Conservation (phyloP, 176 grass and related monocot genomes). For the Echinochloa phyllopogon region DNA sequence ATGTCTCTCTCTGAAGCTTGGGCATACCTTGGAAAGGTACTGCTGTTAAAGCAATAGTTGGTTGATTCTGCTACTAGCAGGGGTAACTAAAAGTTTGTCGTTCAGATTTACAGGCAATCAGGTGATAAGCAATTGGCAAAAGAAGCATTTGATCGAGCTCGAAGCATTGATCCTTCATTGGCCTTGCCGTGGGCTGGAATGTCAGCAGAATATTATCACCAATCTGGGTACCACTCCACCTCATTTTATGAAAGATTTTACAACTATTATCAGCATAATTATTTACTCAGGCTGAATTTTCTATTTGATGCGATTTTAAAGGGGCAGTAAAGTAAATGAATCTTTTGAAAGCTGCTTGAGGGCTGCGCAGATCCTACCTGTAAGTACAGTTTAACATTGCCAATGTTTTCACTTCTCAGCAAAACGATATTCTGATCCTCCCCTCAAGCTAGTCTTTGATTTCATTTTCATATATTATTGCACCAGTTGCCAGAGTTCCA, state of each 20-base stretch:
- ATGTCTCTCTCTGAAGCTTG: constrained; percentile 81
- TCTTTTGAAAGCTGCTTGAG: constrained; percentile 90
- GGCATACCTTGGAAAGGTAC: constrained; percentile 95
- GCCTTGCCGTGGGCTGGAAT: constrained; percentile 97
- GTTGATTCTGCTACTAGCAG: constrained; percentile 26
- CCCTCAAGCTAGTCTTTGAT: constrained; percentile 1
- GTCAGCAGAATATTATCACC: constrained; percentile 60
- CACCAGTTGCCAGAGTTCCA: constrained; percentile 84
- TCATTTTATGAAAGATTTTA: constrained; percentile 23
- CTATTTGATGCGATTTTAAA: constrained; percentile 51
- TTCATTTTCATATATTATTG: constrained; percentile 45
- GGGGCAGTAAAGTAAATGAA: constrained; percentile 58
- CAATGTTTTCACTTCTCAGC: background rate
- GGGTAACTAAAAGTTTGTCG: constrained; percentile 40
- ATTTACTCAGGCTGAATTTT: constrained; percentile 45
- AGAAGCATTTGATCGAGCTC: constrained; percentile 88
- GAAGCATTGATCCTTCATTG: constrained; percentile 96
- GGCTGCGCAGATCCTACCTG: constrained; percentile 91
- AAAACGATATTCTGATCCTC: background rate
- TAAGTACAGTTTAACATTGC: constrained; percentile 51
- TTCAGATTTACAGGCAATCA: constrained; percentile 86
- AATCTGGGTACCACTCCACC: constrained; percentile 37
- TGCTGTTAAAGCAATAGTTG: constrained; percentile 21
- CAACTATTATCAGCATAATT: constrained; percentile 12
- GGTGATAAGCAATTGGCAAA: constrained; percentile 76